These are phyloP conservation scores for Letharia lupina DNA, from an alignment of 495 filamentous ascomycete species.

Conservation along the genomic window DNA sequence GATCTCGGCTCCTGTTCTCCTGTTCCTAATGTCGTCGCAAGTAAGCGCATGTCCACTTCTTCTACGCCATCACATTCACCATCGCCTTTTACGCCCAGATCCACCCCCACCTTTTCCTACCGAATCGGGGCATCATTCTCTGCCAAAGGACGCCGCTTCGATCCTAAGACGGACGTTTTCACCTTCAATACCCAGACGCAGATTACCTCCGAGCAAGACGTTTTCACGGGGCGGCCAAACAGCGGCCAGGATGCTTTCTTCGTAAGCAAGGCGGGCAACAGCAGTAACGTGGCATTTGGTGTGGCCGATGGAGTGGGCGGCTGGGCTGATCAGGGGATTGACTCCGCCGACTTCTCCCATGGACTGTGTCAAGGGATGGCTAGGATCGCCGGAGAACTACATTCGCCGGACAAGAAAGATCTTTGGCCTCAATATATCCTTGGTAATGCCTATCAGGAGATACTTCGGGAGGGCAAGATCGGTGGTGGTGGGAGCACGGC, in stretches of 20 bases:
- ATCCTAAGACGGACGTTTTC: conserved; percentile 61
- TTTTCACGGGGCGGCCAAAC: conserved; percentile 41
- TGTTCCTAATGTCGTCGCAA: not conserved
- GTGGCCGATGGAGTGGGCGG: conserved; percentile 93
- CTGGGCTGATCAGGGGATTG: conserved; percentile 83
- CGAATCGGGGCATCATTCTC: conserved; percentile 52
- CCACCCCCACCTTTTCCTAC: conserved; percentile 36
- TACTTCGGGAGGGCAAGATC: conserved; percentile 64
- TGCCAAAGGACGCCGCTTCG: conserved; percentile 67
- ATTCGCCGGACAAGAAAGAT: conserved; percentile 32
- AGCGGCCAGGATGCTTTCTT: conserved; percentile 97
- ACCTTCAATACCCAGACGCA: conserved; percentile 59
- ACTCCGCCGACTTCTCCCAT: conserved; percentile 92
- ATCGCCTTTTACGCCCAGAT: conserved; percentile 15
- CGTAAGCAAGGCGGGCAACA: conserved; percentile 56
- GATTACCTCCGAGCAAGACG: conserved; percentile 27
- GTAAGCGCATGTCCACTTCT: conserved; percentile 7
- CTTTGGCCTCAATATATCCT: conserved; percentile 65
- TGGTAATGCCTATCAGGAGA: conserved; percentile 69
- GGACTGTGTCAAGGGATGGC: conserved; percentile 91
- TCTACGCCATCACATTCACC: conserved; percentile 5
- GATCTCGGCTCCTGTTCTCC: not conserved
- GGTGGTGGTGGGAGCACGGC: conserved; percentile 84
- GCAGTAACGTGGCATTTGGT: conserved; percentile 60
- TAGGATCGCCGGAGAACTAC: conserved; percentile 48